A percentile compares a stretch with the other conserved stretches of the same genome.
phyloP scores from a whole-genome alignment of 225 moss, liverwort and hornwort species.

The Lunularia cruciata region DNA sequence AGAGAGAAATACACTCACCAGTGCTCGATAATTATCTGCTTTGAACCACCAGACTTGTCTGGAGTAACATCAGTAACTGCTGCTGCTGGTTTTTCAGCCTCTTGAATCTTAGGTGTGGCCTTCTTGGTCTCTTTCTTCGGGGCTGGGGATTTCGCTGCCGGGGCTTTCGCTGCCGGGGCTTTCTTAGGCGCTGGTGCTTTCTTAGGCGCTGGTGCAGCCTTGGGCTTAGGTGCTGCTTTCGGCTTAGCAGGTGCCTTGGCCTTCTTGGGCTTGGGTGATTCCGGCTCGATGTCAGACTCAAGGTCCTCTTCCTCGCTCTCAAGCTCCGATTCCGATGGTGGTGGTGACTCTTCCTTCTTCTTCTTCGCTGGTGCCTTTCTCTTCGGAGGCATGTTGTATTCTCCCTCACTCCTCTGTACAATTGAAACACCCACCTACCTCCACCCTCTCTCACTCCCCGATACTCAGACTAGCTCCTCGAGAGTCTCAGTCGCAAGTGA shows the following conservation, averaged over 20 bases:
- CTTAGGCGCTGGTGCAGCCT: constrained; percentile 12
- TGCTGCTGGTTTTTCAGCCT: constrained; percentile 24
- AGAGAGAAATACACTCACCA: constrained; percentile 47
- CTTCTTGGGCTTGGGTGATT: constrained; percentile 39
- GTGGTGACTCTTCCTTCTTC: constrained; percentile 44
- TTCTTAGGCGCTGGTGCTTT: constrained; percentile 1
- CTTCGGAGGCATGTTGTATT: constrained; percentile 46
- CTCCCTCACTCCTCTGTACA: not conserved
- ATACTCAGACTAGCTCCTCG: not conserved
- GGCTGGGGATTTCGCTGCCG: constrained; percentile 18
- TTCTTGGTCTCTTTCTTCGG: constrained; percentile 37
- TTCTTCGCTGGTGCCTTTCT: constrained; percentile 44
- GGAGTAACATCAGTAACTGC: constrained; percentile 11
- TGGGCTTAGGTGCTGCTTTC: constrained; percentile 28
- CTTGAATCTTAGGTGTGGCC: constrained; percentile 13
- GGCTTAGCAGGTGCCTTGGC: constrained; percentile 32
- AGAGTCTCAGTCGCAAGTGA: not conserved
- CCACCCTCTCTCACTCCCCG: not conserved
- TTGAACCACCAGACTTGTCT: constrained; percentile 15
- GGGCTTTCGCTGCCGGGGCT: constrained; percentile 8
- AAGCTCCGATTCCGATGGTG: constrained; percentile 38
- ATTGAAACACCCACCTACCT: not conserved
- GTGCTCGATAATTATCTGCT: constrained; percentile 51
- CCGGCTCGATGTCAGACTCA: constrained; percentile 31
- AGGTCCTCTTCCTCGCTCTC: constrained; percentile 32